Percentiles rank a stretch among this genome's conserved stretches.
Evolutionary conservation across 2,329 filamentous ascomycete genomes (phyloP).

Genomic region (Calonectria pteridis): DNA sequence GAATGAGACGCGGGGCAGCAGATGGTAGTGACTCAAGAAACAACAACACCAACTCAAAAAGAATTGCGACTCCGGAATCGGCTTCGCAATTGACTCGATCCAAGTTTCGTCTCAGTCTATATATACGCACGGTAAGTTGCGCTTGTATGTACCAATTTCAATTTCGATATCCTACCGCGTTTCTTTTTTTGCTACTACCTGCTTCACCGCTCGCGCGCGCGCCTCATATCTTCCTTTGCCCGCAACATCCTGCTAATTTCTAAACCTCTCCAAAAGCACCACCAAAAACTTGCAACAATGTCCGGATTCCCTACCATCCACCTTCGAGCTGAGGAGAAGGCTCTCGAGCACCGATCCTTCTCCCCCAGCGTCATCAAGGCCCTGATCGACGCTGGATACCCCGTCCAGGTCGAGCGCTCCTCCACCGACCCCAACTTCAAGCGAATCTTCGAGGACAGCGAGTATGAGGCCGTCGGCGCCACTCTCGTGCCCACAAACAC

Average conservation of each 20-base stretch:
- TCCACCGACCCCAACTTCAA: slow-evolving; percentile 62
- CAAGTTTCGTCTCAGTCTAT: background rate
- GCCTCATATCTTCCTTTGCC: no score
- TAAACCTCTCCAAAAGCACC: background rate
- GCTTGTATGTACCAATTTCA: background rate
- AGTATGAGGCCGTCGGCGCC: slow-evolving; percentile 74
- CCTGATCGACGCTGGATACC: slow-evolving; percentile 77
- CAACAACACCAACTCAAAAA: background rate
- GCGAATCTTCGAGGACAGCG: slow-evolving; percentile 73
- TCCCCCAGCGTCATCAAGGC: slow-evolving; percentile 17
- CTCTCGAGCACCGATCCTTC: background rate
- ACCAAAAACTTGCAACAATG: background rate
- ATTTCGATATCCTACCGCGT: background rate
- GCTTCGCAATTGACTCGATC: background rate
- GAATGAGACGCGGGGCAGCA: background rate
- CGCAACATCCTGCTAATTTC: background rate
- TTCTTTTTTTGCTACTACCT: background rate
- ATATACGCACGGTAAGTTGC: background rate
- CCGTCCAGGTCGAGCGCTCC: slow-evolving; percentile 73
- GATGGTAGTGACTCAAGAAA: background rate
- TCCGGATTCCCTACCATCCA: background rate
- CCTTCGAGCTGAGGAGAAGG: background rate
- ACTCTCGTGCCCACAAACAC: slow-evolving; percentile 74
- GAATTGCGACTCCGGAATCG: background rate
- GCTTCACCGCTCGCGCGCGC: background rate